Evolutionary conservation across 2,329 filamentous ascomycete species (phyloP).

Genomic region (Pestalotiopsis sp.): DNA sequence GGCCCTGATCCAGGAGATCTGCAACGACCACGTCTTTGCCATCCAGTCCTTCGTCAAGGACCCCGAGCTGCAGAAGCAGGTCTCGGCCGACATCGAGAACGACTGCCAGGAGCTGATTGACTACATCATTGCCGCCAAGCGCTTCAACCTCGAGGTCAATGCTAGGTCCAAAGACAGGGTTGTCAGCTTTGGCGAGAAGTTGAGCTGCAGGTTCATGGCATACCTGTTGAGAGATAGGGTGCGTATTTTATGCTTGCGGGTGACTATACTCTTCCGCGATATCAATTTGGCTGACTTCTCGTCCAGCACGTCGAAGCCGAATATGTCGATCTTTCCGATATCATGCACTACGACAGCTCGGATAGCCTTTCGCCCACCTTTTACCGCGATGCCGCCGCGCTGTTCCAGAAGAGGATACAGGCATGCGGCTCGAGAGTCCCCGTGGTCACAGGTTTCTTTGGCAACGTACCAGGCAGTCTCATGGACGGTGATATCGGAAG

Average conservation of each 20-base stretch:
- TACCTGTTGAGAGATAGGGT: conserved; percentile 77
- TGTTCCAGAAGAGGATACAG: conserved; percentile 65
- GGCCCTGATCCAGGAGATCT: conserved; percentile 78
- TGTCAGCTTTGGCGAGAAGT: conserved; percentile 92
- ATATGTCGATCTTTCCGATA: conserved; percentile 86
- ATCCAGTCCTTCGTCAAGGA: conserved; percentile 66
- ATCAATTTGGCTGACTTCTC: not conserved
- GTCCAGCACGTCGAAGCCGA: conserved; percentile 75
- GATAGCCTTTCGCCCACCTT: conserved; percentile 68
- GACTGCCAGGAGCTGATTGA: conserved; percentile 84
- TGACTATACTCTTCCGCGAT: not conserved
- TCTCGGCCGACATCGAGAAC: conserved; percentile 68
- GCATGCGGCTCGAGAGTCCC: conserved; percentile 71
- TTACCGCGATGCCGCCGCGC: conserved; percentile 65
- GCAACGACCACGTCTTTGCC: conserved; percentile 77
- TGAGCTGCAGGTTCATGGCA: conserved; percentile 91
- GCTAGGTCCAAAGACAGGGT: conserved; percentile 82
- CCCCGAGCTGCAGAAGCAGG: conserved; percentile 55
- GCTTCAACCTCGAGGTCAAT: conserved; percentile 76
- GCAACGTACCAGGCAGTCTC: conserved; percentile 86
- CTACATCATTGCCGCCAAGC: conserved; percentile 66
- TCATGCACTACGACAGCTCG: conserved; percentile 68
- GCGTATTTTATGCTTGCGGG: conserved; percentile 21
- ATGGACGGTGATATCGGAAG: conserved; percentile 87
- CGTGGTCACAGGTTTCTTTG: conserved; percentile 92